Evolutionary conservation across 805 yeast species (phyloP), one percentile per base, ranked within the genome.

Genomic region (Yarrowia yakushimensis): DNA sequence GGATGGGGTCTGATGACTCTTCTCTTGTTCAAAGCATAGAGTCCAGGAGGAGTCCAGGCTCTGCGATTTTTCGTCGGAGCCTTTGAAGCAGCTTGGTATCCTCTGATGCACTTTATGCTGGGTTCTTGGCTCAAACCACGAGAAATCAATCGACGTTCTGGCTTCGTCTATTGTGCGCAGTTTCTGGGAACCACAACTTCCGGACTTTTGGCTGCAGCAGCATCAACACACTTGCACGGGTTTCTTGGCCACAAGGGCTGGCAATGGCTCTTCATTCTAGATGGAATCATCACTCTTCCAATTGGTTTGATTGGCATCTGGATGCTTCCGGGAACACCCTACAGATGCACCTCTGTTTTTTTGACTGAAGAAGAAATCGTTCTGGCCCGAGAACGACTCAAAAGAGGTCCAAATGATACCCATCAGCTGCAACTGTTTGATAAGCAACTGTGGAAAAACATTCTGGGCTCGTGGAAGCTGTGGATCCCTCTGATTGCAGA

Each of bases 221-320:
- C 85, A 27, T 79, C 74, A 63, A 67, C 77, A 22, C 67, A 72
- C 36, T 69, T 86, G 67, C 73, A 78, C 60, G 88, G 86, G 28
- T 74, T 69, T 12, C 68, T 71, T 50, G 89, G 89, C 3, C 54
- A 46, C 9, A 18, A 30, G 7, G 54, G 54, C 3, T 85, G 89
- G 89, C 79, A 84, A 71, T 85, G 89, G 89, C 79, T 83, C 73
- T 83, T 82, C 67, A 78, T 85, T 55, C 78, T 85, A 62, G 88
- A 86, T 71, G 86, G 88, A 23, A 73, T 85, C 62, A 71, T 78
- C 50, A 72, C 76, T 4, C 66, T 76, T 18, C 75, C 73, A 3
- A 71, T 77, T 17, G 81, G 79, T 0, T 15, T 77, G 3, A 41
- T 69, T 11, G 80, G 80, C 0, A 71, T 76, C 64, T 74, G 78